Conservation (phyloP, 441 rosid genomes). For the Pelargonium fulgidum region DNA sequence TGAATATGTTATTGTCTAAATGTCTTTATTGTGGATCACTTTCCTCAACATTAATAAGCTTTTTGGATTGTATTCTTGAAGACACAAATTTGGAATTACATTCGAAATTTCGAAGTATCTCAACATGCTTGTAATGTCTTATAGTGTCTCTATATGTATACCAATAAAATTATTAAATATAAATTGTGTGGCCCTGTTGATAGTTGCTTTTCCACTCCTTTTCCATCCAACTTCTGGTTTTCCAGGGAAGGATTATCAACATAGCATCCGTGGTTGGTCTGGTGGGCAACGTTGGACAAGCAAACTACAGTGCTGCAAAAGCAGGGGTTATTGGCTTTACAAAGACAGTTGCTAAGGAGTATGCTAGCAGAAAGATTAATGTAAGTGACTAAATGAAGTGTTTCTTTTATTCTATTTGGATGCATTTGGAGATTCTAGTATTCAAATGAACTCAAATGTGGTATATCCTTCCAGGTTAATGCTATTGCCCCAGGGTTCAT, state of each 20-base stretch:
- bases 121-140: too few relatives aligned
- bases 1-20: background rate
- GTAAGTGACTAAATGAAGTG: too few relatives aligned
- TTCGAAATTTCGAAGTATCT: too few relatives aligned
- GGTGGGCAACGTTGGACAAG: conserved; percentile 85
- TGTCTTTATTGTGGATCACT: too few relatives aligned
- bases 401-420: background rate
- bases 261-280: conserved; percentile 84
- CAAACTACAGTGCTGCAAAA: conserved; percentile 91
- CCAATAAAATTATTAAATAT: too few relatives aligned
- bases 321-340: conserved; percentile 92
- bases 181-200: background rate
- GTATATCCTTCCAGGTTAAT: conserved; percentile 47
- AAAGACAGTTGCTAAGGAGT: conserved; percentile 73
- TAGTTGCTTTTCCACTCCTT: background rate
- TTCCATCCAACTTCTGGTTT: background rate
- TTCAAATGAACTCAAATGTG: conserved; percentile 14
- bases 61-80: too few relatives aligned
- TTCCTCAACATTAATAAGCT: too few relatives aligned
- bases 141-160: too few relatives aligned
- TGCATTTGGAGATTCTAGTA: background rate
- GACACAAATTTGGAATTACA: too few relatives aligned
- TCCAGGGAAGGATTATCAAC: conserved; percentile 79
- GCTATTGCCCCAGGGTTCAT: conserved; percentile 86
- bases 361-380: conserved; percentile 75